Base-by-base conservation (phyloP, 1,284 basidiomycete genomes). In the Paramarasmius palmivorus region DNA sequence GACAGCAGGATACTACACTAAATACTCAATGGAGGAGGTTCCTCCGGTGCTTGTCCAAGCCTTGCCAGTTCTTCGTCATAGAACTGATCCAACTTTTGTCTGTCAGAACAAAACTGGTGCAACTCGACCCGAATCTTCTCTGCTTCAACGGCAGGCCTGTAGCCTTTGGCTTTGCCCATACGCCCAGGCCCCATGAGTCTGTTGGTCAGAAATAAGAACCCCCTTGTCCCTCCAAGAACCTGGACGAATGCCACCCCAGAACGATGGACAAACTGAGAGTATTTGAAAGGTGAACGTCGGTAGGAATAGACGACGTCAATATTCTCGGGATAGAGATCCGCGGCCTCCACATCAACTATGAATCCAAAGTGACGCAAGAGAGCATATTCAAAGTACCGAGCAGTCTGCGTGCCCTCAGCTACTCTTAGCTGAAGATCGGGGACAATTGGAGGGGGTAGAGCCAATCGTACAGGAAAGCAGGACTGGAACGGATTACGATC, bases 281-380 rank as follows among this genome's bases (percentile, higher is more conserved):
- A 82, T 55, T 81, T 81, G 72, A 87, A 95, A 1, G 85, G 79
- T 29, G 80, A 75, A 12, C 88, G 84, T 15, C 93, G 86, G 67
- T 97, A 97, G 5, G 90, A 91, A 70, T 97, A 97, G 39, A 88
- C 77, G n/a, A 93, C 90, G 58, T 94, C 89, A 53, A 95, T 78
- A 26, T 83, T 77, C 40, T 87, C 81, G 4, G 92, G 87, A 65
- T 94, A 94, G 54, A 90, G 71, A 26, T 81, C 78, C 5, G 78
- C 81, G 0, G 90, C 88, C 71, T 96, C 94, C 42, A 95, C 86
- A 60, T 96, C 94, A 53, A 97, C 72, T 54, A 95, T 86, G 69
- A 94, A 95, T 14, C 84, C 86, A 62, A 92, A 91, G 51, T 80
- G 80, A 26, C 79, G 81, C 35, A 95, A 77, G 14, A 95, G 76